A percentile compares a stretch with the other conserved stretches of the same genome.
phyloP scores from a whole-genome alignment of 2,329 filamentous ascomycete genomes.

The Pseudogymnoascus sp. region DNA sequence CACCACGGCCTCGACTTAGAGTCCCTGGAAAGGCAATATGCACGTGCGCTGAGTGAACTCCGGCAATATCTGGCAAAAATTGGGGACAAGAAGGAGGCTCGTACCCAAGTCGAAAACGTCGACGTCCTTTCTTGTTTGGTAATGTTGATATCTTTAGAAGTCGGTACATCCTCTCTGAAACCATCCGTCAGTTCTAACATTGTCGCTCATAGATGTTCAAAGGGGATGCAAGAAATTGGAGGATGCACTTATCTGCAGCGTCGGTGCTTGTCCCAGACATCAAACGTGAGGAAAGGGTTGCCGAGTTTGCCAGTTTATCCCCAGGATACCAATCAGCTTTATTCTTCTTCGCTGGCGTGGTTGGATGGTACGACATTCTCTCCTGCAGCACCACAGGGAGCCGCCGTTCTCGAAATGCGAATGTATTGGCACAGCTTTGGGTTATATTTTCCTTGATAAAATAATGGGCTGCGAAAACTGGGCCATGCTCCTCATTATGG shows the following conservation, averaged over 20 bases:
- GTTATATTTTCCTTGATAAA: slow-evolving; percentile 42
- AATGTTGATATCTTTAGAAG: slow-evolving; percentile 17
- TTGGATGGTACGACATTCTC: slow-evolving; percentile 43
- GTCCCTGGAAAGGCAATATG: slow-evolving; percentile 21
- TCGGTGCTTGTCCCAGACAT: slow-evolving; percentile 41
- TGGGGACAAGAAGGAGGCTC: slow-evolving; percentile 37
- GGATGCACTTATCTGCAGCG: slow-evolving; percentile 44
- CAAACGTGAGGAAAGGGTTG: slow-evolving; percentile 16
- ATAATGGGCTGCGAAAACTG: slow-evolving; percentile 51
- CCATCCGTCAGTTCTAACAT: neutral
- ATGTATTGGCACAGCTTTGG: slow-evolving; percentile 15
- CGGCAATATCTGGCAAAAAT: slow-evolving; percentile 20
- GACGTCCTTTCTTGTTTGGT: slow-evolving; percentile 34
- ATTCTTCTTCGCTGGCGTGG: slow-evolving; percentile 42
- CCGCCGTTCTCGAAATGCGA: neutral
- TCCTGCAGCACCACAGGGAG: slow-evolving; percentile 40
- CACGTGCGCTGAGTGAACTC: slow-evolving; percentile 35
- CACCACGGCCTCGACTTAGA: neutral
- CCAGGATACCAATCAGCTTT: slow-evolving; percentile 40
- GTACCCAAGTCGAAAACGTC: slow-evolving; percentile 45
- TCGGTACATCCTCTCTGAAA: slow-evolving; percentile 8
- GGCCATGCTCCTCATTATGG: slow-evolving; percentile 45
- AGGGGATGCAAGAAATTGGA: slow-evolving; percentile 42
- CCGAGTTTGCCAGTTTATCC: slow-evolving; percentile 6
- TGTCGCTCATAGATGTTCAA: slow-evolving; percentile 23